phyloP scores from a whole-genome alignment of 495 filamentous ascomycete species.

The Penicillium subrubescens region DNA sequence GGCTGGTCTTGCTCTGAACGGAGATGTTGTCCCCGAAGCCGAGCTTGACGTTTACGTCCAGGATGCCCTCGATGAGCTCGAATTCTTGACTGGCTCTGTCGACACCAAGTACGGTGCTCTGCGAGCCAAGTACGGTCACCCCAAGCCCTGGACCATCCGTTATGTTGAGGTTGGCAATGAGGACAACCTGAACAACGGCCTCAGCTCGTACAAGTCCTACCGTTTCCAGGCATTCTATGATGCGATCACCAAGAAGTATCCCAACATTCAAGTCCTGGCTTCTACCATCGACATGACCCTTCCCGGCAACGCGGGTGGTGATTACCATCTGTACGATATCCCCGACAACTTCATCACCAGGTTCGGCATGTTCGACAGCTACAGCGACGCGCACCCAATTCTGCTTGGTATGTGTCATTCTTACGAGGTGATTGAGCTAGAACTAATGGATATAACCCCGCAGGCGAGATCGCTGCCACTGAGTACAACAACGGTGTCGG shows the following conservation, averaged over 20 bases:
- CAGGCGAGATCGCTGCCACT: conserved; percentile 55
- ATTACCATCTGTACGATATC: conserved; percentile 52
- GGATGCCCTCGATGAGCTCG: conserved; percentile 66
- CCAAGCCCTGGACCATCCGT: conserved; percentile 48
- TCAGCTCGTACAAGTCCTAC: conserved; percentile 43
- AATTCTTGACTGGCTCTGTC: conserved; percentile 45
- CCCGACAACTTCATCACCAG: conserved; percentile 52
- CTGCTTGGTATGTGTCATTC: conserved; percentile 46
- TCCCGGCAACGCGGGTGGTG: conserved; percentile 42
- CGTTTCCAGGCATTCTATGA: conserved; percentile 47
- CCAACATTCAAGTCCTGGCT: conserved; percentile 50
- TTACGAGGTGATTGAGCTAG: neutral
- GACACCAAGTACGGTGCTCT: conserved; percentile 45
- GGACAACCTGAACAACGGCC: conserved; percentile 48
- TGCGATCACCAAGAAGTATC: conserved; percentile 52
- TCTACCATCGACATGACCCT: conserved; percentile 44
- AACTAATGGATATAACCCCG: neutral
- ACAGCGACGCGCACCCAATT: conserved; percentile 39
- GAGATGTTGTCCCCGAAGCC: conserved; percentile 37
- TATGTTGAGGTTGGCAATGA: conserved; percentile 61
- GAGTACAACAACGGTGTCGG: conserved; percentile 39
- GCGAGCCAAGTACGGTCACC: conserved; percentile 49
- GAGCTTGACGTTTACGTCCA: conserved; percentile 46
- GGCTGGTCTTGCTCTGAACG: conserved; percentile 60
- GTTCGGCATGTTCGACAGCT: conserved; percentile 59